phyloP scores from a whole-genome alignment of 805 yeast genomes.

The Pichia nakasei region DNA sequence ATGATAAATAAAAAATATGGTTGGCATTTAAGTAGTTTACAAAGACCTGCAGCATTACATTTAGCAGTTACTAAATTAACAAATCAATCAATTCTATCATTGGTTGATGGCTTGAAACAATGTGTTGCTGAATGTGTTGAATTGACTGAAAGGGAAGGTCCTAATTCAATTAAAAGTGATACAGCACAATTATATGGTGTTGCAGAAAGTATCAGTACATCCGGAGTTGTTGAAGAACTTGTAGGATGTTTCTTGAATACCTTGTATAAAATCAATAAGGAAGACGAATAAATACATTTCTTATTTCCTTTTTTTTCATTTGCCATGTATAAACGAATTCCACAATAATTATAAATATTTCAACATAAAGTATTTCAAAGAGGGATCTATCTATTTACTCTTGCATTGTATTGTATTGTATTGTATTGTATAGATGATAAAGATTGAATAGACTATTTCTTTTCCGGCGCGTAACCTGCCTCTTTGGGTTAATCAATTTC shows the following conservation, averaged over 20 bases:
- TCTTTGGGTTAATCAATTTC: too few relatives aligned
- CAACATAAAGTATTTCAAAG: too few relatives aligned
- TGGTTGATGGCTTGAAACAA: conserved; percentile 42
- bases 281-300: too few relatives aligned
- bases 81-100: conserved; percentile 48
- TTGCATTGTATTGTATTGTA: too few relatives aligned
- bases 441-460: too few relatives aligned
- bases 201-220: conserved; percentile 82
- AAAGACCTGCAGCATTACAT: conserved; percentile 86
- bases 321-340: too few relatives aligned
- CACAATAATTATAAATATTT: too few relatives aligned
- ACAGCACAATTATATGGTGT: conserved; percentile 93
- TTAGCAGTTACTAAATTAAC: conserved; percentile 78
- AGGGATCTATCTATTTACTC: too few relatives aligned
- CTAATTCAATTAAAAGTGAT: conserved; percentile 30
- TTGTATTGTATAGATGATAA: too few relatives aligned
- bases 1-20: conserved; percentile 47
- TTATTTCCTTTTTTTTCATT: too few relatives aligned
- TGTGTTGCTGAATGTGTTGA: conserved; percentile 33
- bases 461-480: too few relatives aligned
- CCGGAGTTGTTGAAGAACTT: conserved; percentile 73
- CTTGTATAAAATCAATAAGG: conserved; percentile 45
- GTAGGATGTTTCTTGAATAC: conserved; percentile 78
- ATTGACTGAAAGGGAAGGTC: conserved; percentile 11
- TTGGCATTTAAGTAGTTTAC: conserved; percentile 87